These are phyloP conservation scores for Krasilnikovozyma curviuscula DNA, from an alignment of 768 basidiomycete genomes.

Conservation along the genomic window DNA sequence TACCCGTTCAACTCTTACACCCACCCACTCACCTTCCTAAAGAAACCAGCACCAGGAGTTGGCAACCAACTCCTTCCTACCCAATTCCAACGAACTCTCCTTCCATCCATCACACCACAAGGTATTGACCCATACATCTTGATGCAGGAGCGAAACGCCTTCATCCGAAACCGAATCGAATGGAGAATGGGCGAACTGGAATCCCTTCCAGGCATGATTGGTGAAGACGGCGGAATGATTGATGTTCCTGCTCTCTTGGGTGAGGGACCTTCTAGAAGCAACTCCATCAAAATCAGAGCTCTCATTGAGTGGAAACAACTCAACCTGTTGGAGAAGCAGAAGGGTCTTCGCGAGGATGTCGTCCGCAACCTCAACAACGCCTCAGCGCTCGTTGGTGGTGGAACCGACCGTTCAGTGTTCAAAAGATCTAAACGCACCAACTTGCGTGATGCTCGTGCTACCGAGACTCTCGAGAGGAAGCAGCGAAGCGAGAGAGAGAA, in stretches of 20 bases:
- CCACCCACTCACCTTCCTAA: slow-evolving; percentile 44
- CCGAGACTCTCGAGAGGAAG: slow-evolving; percentile 72
- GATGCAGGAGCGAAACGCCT: slow-evolving; percentile 76
- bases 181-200: slow-evolving; percentile 73
- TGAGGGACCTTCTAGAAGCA: not conserved
- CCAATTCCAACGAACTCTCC: slow-evolving; percentile 48
- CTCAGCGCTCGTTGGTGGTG: slow-evolving; percentile 63
- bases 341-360: slow-evolving; percentile 62
- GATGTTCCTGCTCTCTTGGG: too few relatives aligned
- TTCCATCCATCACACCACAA: slow-evolving; percentile 74
- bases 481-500: slow-evolving; percentile 83
- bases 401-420: slow-evolving; percentile 81
- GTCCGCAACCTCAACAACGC: slow-evolving; percentile 75
- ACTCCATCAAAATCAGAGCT: slow-evolving; percentile 50
- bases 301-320: slow-evolving; percentile 85
- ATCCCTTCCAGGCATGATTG: slow-evolving; percentile 7
- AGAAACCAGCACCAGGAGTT: slow-evolving; percentile 43
- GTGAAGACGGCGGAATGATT: slow-evolving; percentile 11
- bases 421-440: slow-evolving; percentile 66
- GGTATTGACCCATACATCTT: slow-evolving; percentile 85
- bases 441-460: slow-evolving; percentile 69
- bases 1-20: slow-evolving; percentile 84
- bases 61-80: too few relatives aligned
- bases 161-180: slow-evolving; percentile 67
- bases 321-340: slow-evolving; percentile 74